Conservation (phyloP, 805 yeast species). For the Cyberlindnera veronae region DNA sequence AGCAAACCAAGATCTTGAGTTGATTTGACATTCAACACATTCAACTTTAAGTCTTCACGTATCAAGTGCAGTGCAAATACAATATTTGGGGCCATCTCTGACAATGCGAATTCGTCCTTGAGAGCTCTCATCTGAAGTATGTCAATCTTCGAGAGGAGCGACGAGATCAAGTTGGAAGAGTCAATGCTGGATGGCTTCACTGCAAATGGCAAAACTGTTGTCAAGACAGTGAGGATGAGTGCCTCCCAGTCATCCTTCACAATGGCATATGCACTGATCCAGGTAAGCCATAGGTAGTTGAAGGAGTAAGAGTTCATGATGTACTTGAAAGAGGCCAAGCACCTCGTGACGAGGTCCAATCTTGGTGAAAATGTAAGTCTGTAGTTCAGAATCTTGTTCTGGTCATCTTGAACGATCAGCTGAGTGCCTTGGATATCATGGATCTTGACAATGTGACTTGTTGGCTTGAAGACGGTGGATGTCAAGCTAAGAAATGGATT, state of each 20-base stretch:
- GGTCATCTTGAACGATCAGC: conserved; percentile 10
- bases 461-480: conserved; percentile 32
- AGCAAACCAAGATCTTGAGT: conserved; percentile 46
- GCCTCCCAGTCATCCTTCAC: conserved; percentile 57
- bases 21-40: conserved; percentile 39
- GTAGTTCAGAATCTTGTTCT: conserved; percentile 24
- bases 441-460: conserved; percentile 3
- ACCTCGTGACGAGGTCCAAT: conserved; percentile 38
- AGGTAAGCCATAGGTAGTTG: conserved; percentile 57
- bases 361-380: conserved; percentile 43
- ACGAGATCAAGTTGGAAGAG: conserved; percentile 12
- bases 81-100: conserved; percentile 59
- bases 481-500: conserved; percentile 56
- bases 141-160: conserved; percentile 11
- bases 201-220: conserved; percentile 47
- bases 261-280: conserved; percentile 54
- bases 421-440: conserved; percentile 18
- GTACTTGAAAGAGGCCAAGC: conserved; percentile 49
- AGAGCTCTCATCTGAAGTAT: conserved; percentile 21
- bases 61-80: conserved; percentile 69
- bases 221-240: conserved; percentile 47
- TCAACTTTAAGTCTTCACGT: conserved; percentile 69
- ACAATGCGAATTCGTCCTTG: conserved; percentile 34
- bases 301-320: conserved; percentile 55
- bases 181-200: conserved; percentile 22